Base-by-base conservation (phyloP, 331 rosid genomes). In the Malus hybrid region DNA sequence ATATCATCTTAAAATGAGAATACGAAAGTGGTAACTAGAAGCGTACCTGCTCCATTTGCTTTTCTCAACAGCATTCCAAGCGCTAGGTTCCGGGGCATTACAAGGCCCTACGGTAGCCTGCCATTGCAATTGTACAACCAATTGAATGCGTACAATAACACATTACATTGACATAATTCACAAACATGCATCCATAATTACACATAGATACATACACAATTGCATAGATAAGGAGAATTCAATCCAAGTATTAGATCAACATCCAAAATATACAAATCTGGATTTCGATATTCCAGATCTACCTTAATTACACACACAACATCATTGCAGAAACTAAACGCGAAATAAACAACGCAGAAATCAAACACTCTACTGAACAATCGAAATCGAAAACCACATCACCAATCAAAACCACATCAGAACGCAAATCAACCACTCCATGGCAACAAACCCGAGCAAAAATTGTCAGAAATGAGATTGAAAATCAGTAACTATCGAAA, bases 41-140 rank as follows among this genome's bases (percentile, higher is more conserved):
- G 79, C 89, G 55, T 75, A 91, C 98, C 98, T 93, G 86, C 89
- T 89, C 98, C 98, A 91, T 90, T 93, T 93, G 89, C 94, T 88
- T 76, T 89, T 90, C 81, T 93, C 98, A 76, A 91, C 84, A n/a
- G 94, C 86, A 83, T 93, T 93, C 98, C 97, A 93, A 50, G 89
- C 80, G 70, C 93, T 91, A 36, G 98, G 98, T 80, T 93, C 98
- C 10, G 90, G 85, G 44, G 82, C 65, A 76, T 90, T 87, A 79
- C 98, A 93, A 69, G 96, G 93, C 73, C 98, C 98, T 15, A 87
- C 69, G 31, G 86, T 86, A 65, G 98, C 98, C 98, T 93, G 93
- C 78, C 70, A 86, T 73, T 74, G 44, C 72, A 83, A 73, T 42
- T 64, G 67, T 28, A 18, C 7, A 52, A 42, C 72, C 36, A 29